These are phyloP conservation scores for Hordeum vulgare DNA, from an alignment of 176 grass and related monocot species.

Conservation along the genomic window MorexV3_pseudomolecules_assembly NC_058523.1:159578583-159579082, in stretches of 20 bases:
- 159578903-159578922: constrained; percentile 40
- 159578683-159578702: neutral
- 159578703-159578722: constrained; percentile 84
- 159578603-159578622: neutral
- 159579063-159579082: neutral
- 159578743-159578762: constrained; percentile 97
- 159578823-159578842: constrained; percentile 98
- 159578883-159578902: constrained; percentile 60
- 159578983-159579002: constrained; percentile 55
- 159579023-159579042: constrained; percentile 53
- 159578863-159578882: constrained; percentile 91
- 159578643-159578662: neutral
- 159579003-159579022: constrained; percentile 91
- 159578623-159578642: neutral
- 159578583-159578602: neutral
- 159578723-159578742: constrained; percentile 97
- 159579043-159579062: constrained; percentile 13
- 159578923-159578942: constrained; percentile 48
- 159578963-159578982: constrained; percentile 45
- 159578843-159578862: constrained; percentile 95
- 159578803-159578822: constrained; percentile 91
- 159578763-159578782: constrained; percentile 89
- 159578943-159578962: constrained; percentile 69
- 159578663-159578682: neutral
- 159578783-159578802: constrained; percentile 84